A percentile compares a stretch with the other conserved stretches of the same genome.
Evolutionary conservation across 225 moss, liverwort and hornwort genomes (phyloP).

Genomic region (Physcomitrium patens): DNA sequence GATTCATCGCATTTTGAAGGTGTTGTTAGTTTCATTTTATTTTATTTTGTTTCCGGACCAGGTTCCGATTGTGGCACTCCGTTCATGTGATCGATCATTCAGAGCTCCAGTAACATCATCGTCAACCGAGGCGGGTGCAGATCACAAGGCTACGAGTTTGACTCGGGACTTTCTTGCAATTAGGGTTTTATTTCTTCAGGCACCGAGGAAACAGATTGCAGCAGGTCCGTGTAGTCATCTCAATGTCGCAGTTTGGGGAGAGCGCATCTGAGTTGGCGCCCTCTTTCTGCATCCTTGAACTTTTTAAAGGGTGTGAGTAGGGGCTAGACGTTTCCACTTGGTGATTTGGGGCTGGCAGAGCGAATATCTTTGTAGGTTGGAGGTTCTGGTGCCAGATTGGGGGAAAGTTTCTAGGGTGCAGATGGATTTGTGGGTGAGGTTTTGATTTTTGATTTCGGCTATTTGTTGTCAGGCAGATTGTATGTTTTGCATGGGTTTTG

Average conservation of each 20-base stretch:
- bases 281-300: neutral
- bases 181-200: slow-evolving; percentile 16
- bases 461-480: neutral
- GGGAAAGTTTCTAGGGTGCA: neutral
- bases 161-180: neutral
- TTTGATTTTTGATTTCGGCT: neutral
- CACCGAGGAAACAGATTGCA: neutral
- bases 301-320: slow-evolving; percentile 5
- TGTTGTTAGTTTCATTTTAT: no score
- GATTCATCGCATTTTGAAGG: no score
- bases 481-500: slow-evolving; percentile 12
- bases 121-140: no score
- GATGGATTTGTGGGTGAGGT: slow-evolving; percentile 43
- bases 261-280: no score
- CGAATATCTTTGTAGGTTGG: slow-evolving; percentile 1
- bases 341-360: neutral
- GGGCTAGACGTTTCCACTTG: neutral
- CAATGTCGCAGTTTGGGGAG: no score
- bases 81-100: no score
- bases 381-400: neutral
- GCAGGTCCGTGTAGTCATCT: no score
- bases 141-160: no score
- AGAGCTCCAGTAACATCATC: no score
- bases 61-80: no score
- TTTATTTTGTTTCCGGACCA: no score